Evolutionary conservation across 2,329 filamentous ascomycete genomes (phyloP).

Genomic region (Colletotrichum acutatum): DNA sequence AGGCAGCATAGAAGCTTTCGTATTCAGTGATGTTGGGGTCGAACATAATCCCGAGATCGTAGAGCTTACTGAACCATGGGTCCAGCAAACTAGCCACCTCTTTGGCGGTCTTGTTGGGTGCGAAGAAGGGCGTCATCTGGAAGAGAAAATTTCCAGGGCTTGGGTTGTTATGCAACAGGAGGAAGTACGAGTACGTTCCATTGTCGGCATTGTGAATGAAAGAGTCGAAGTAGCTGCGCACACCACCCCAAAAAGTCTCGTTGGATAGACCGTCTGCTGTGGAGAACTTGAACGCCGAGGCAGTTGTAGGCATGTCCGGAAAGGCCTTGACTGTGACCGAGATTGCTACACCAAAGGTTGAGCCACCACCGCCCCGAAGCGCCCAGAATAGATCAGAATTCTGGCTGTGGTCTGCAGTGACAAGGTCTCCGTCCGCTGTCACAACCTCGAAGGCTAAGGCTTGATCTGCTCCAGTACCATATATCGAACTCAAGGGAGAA

Average conservation of each 20-base stretch:
- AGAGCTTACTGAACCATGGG: slow-evolving; percentile 21
- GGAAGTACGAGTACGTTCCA: slow-evolving; percentile 16
- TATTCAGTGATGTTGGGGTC: slow-evolving; percentile 23
- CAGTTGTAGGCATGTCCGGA: slow-evolving; percentile 1
- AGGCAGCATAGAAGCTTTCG: slow-evolving; percentile 27
- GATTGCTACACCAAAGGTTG: slow-evolving; percentile 15
- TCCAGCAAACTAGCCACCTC: slow-evolving; percentile 3
- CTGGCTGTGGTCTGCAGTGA: slow-evolving; percentile 56
- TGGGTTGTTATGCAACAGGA: slow-evolving; percentile 7
- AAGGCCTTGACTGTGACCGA: slow-evolving; percentile 25
- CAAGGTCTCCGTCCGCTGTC: slow-evolving; percentile 57
- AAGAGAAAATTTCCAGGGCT: slow-evolving; percentile 17
- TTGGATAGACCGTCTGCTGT: slow-evolving; percentile 20
- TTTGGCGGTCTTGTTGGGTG: slow-evolving; percentile 26
- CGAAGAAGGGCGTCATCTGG: slow-evolving; percentile 32
- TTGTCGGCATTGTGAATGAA: slow-evolving; percentile 21
- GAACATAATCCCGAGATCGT: background rate
- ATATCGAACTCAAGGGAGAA: slow-evolving; percentile 59
- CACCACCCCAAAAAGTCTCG: slow-evolving; percentile 18
- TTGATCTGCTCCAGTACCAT: slow-evolving; percentile 70
- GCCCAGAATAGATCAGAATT: slow-evolving; percentile 74
- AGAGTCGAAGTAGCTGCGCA: slow-evolving; percentile 22
- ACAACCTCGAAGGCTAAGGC: slow-evolving; percentile 66
- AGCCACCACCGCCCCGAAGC: slow-evolving; percentile 65
- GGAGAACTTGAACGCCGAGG: slow-evolving; percentile 13